Base-by-base conservation (phyloP, 2,329 filamentous ascomycete species). In the Zymoseptoria tritici region DNA sequence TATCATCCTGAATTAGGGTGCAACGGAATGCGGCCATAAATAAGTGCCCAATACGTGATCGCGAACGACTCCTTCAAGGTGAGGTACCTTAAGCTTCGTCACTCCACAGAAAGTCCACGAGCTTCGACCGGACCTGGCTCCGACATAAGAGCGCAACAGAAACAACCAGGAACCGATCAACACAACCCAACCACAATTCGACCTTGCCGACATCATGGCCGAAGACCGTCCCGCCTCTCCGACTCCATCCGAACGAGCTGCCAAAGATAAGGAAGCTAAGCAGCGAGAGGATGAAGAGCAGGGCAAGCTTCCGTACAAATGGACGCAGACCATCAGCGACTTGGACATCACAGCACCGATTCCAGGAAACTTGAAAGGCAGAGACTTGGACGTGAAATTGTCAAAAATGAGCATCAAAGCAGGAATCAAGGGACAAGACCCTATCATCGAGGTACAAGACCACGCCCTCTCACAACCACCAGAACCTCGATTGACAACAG, bases 301-400 rank as follows among this genome's bases (percentile, higher is more conserved):
- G 80, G 88, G 86, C 50, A 84, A 87, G 22, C 86, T 99, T 50
- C 94, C 94, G 0, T 99, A 99, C 85, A 94, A 95, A 79, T 99
- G 94, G 94, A 89, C 84, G 9, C 94, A 99, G 78, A 92, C 89
- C 22, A 96, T 99, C 73, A 82, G 82, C 67, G 94, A 97, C 72
- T 79, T 97, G 62, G 90, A 96, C 72, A 78, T 97, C 70, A 87
- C 83, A 55, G 82, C 95, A 60, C 79, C 83, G 26, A 85, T 99
- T 0, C 88, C 93, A 0, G 88, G 83, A 22, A 96, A 92, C 75
- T 79, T 93, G 67, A 95, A 95, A 77, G 90, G 86, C 49, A 84
- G 83, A 67, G 94, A 99, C 73, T 78, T 99, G 42, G 85, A 89
- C 60, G 85, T 99, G 59, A 86, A 89, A 59, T 83, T 99, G 73